These are phyloP conservation scores for Panicum miliaceum DNA, from an alignment of 176 grass and related monocot species.

Conservation along the genomic window DNA sequence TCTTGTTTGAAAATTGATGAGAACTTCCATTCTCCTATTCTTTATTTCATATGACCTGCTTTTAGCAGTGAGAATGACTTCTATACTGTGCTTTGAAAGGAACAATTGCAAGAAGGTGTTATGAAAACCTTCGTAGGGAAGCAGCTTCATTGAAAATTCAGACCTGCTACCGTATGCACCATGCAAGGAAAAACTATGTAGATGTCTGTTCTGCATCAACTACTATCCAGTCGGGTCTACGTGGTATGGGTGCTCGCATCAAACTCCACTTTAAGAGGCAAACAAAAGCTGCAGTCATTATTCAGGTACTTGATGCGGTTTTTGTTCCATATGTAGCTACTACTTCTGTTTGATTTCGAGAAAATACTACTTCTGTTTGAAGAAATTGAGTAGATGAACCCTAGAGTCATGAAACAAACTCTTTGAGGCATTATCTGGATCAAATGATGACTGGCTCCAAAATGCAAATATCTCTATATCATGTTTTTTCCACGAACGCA, in stretches of 20 bases:
- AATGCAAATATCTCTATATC: neutral
- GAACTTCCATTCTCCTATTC: neutral
- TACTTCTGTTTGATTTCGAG: neutral
- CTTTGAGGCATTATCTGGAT: neutral
- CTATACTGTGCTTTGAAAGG: conserved; percentile 54
- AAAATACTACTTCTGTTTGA: neutral
- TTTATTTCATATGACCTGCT: neutral
- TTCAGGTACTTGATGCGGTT: conserved; percentile 62
- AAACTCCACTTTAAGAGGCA: conserved; percentile 56
- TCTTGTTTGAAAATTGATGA: conserved; percentile 21
- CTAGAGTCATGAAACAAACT: conserved; percentile 2
- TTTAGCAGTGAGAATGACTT: conserved; percentile 36
- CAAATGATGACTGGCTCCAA: neutral
- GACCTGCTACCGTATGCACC: conserved; percentile 62
- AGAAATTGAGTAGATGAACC: neutral
- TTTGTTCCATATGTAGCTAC: conserved; percentile 27
- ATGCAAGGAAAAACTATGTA: conserved; percentile 63
- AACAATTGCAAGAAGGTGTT: conserved; percentile 64
- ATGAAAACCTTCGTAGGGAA: conserved; percentile 73
- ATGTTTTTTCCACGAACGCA: neutral
- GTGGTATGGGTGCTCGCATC: conserved; percentile 72
- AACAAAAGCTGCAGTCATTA: conserved; percentile 83
- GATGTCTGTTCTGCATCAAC: conserved; percentile 59
- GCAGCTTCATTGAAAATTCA: conserved; percentile 80
- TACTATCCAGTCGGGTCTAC: conserved; percentile 74